These are phyloP conservation scores for Choanephora cucurbitarum DNA, from an alignment of 371 early-diverging fungal species.

Conservation along the genomic window DNA sequence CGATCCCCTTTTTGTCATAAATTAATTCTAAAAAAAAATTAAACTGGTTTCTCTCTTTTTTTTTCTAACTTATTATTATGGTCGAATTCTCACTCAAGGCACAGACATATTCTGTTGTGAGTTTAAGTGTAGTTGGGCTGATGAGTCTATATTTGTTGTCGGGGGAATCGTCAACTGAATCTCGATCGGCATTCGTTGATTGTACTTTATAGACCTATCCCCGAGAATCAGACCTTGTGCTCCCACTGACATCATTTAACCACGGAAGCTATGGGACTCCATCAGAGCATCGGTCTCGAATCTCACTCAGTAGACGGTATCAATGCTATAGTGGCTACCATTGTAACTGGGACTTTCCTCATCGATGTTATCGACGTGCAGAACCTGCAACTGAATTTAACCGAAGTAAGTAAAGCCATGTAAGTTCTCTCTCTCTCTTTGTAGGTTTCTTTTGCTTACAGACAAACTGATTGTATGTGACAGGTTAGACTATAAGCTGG, in stretches of 20 bases:
- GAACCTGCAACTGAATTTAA: constrained; percentile 26
- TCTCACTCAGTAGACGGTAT: constrained; percentile 25
- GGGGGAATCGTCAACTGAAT: too few relatives aligned
- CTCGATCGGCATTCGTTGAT: neutral
- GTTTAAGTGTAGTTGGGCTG: constrained; percentile 8
- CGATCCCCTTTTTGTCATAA: too few relatives aligned
- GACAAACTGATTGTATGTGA: too few relatives aligned
- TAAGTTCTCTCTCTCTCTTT: constrained; percentile 16
- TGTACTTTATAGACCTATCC: constrained; percentile 3
- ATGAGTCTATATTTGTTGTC: too few relatives aligned
- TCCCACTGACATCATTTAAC: constrained; percentile 27
- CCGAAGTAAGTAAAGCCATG: constrained; percentile 40
- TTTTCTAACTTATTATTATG: too few relatives aligned
- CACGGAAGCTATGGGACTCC: constrained; percentile 36
- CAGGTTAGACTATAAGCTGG: constrained; percentile 40
- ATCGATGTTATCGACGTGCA: constrained; percentile 36
- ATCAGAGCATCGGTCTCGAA: constrained; percentile 19
- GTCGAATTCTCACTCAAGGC: neutral
- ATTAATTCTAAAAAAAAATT: too few relatives aligned
- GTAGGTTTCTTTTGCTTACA: too few relatives aligned
- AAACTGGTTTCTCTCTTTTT: too few relatives aligned
- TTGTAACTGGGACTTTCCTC: constrained; percentile 35
- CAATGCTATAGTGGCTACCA: constrained; percentile 30
- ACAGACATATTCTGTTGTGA: constrained; percentile 3
- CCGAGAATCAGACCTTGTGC: constrained; percentile 18